Evolutionary conservation across 495 filamentous ascomycete genomes (phyloP).

Genomic region (Copromyces sp.): DNA sequence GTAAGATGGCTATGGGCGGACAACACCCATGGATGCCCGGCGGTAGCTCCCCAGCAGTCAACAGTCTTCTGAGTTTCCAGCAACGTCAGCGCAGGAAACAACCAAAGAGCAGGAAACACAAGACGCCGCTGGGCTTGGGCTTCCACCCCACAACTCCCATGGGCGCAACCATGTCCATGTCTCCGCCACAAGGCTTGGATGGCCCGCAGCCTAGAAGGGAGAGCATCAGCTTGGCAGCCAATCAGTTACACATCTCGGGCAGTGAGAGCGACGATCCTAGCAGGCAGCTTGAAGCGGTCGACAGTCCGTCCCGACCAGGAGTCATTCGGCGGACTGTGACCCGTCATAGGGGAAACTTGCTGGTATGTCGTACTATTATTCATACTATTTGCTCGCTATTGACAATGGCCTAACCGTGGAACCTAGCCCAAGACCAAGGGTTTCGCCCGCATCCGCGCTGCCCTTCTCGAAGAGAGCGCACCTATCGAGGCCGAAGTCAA

Average conservation of each 20-base stretch:
- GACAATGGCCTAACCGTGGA: constrained; percentile 1
- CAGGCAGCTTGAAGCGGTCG: constrained; percentile 34
- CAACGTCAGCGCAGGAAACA: constrained; percentile 56
- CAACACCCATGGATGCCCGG: constrained; percentile 35
- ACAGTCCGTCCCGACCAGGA: constrained; percentile 35
- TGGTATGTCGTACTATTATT: constrained; percentile 46
- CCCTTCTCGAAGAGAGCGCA: constrained; percentile 74
- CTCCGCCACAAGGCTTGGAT: constrained; percentile 27
- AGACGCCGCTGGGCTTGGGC: constrained; percentile 24
- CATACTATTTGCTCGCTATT: background rate
- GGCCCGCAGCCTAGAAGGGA: constrained; percentile 52
- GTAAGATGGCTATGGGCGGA: constrained; percentile 42
- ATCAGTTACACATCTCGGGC: constrained; percentile 77
- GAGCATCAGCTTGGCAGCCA: constrained; percentile 77
- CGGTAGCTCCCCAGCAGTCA: constrained; percentile 52
- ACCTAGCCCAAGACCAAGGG: constrained; percentile 79
- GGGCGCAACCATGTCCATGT: constrained; percentile 25
- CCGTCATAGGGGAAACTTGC: constrained; percentile 64
- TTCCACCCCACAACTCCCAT: constrained; percentile 24
- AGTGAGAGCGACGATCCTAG: constrained; percentile 69
- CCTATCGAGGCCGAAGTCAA: constrained; percentile 82
- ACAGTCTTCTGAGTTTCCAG: constrained; percentile 69
- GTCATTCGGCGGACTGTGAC: constrained; percentile 66
- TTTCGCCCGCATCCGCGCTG: constrained; percentile 86
- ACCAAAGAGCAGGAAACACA: constrained; percentile 29